Percentiles rank a stretch among this genome's conserved stretches.
Conservation (phyloP, 768 basidiomycete genomes). For the Podaxis pistillaris region DNA sequence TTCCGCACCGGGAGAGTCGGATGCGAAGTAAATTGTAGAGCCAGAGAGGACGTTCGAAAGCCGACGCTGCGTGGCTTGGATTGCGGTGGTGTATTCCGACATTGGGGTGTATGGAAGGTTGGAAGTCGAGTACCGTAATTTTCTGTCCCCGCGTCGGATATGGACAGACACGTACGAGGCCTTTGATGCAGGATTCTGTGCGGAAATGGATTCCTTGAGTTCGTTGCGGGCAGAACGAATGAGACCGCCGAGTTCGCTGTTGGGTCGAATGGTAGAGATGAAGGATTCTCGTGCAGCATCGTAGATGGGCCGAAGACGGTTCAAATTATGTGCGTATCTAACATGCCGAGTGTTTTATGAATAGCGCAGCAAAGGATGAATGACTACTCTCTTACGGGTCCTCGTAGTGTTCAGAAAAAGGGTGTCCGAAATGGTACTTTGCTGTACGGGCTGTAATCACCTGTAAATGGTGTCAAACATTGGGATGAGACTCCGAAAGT, state of each 20-base stretch:
- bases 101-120: slow-evolving; percentile 45
- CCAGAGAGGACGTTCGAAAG: slow-evolving; percentile 19
- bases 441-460: slow-evolving; percentile 65
- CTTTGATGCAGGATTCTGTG: slow-evolving; percentile 6
- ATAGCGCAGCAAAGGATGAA: neutral
- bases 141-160: slow-evolving; percentile 61
- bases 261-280: slow-evolving; percentile 51
- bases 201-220: slow-evolving; percentile 24
- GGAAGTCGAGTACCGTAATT: slow-evolving; percentile 42
- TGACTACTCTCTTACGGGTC: slow-evolving; percentile 52
- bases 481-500: neutral
- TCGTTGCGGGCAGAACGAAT: slow-evolving; percentile 51
- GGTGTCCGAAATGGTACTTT: slow-evolving; percentile 59
- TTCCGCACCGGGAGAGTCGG: slow-evolving; percentile 50
- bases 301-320: slow-evolving; percentile 57
- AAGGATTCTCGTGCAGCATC: slow-evolving; percentile 47
- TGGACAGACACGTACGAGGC: slow-evolving; percentile 53
- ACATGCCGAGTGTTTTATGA: slow-evolving; percentile 6
- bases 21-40: slow-evolving; percentile 55
- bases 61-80: slow-evolving; percentile 39
- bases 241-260: slow-evolving; percentile 38
- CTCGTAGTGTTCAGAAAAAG: slow-evolving; percentile 56
- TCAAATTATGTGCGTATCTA: slow-evolving; percentile 54
- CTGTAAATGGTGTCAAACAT: slow-evolving; percentile 26
- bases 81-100: slow-evolving; percentile 43